Evolutionary conservation across 164 flowering plant genomes (phyloP).

Genomic region (Chloranthus sessilifolius): DNA sequence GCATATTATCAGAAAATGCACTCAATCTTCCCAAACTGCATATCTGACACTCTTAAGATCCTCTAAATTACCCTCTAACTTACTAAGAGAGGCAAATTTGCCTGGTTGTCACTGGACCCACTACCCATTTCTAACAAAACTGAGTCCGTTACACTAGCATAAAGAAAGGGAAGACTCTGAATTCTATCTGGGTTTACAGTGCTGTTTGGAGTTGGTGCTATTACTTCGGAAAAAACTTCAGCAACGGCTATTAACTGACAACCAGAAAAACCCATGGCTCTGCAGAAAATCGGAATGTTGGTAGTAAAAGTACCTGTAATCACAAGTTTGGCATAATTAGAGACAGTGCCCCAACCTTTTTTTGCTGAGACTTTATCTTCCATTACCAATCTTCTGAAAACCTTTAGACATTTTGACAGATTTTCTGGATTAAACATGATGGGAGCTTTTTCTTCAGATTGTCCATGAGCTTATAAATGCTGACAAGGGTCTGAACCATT

Average conservation of each 20-base stretch:
- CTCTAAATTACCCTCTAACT: conserved; percentile 56
- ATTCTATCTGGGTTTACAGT: conserved; percentile 11
- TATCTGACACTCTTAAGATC: conserved; percentile 50
- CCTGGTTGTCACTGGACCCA: conserved; percentile 30
- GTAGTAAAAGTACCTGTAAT: conserved; percentile 22
- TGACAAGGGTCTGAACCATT: conserved; percentile 59
- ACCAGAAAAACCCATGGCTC: conserved; percentile 74
- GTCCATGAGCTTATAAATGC: conserved; percentile 27
- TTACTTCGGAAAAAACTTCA: conserved; percentile 42
- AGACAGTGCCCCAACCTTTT: conserved; percentile 63
- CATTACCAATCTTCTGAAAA: conserved; percentile 47
- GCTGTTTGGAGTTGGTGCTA: conserved; percentile 15
- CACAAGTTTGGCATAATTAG: conserved; percentile 34
- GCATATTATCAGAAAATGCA: conserved; percentile 58
- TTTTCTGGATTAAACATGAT: conserved; percentile 26
- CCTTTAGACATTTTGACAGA: conserved; percentile 43
- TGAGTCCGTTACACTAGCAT: conserved; percentile 48
- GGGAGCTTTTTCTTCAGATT: conserved; percentile 21
- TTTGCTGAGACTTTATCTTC: conserved; percentile 49
- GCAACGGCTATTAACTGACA: conserved; percentile 60
- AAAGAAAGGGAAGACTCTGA: conserved; percentile 48
- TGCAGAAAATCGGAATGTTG: conserved; percentile 49
- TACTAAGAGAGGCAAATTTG: conserved; percentile 58
- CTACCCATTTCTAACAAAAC: conserved; percentile 42
- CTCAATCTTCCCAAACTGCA: conserved; percentile 68